Base-by-base conservation (phyloP, 2,329 filamentous ascomycete genomes). In the Torrubiella hemipterigena region DNA sequence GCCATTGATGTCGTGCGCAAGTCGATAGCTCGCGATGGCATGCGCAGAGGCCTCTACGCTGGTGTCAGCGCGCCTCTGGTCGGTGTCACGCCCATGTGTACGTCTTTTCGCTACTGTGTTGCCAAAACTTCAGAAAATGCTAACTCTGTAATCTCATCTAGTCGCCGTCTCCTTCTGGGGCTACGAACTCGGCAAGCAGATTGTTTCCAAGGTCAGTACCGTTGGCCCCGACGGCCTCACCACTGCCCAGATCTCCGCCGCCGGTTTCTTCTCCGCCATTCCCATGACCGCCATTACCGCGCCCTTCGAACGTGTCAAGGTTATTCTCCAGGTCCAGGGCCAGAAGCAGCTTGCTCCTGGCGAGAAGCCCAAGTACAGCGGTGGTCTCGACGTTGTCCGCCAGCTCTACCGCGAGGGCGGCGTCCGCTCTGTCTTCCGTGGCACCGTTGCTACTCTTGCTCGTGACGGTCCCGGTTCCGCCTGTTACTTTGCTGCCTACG, bases 201-300 rank as follows among this genome's bases (percentile, higher is more conserved):
- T 98, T 47, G 87, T 98, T 36, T 70, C 74, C 44, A 65, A 60
- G 38, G 58, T 81, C 43, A 78, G 77, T 20, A 67, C 69, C 12
- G 74, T 78, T 36, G 67, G 65, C 15, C 74, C 80, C 32, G 65
- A 77, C 42, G 75, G 84, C 56, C 84, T 83, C 61, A 76, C 77
- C 36, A 86, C 95, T 50, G 81, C 67, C 26, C 91, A 98, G 58
- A 77, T 93, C 59, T 91, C 84, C 20, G 73, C 84, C 21, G 91
- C 91, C 11, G 91, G 91, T 41, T 95, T 95, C 74, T 93, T 98
- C 73, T 93, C 84, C 51, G 91, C 91, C 38, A 81, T 98, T 37
- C 91, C 91, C 49, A 93, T 93, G 85, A 98, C 91, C 4, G 61
- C 84, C 58, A 95, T 98, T 63, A 96, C 91, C n/a, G 91, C 91